Evolutionary conservation across 495 filamentous ascomycete species (phyloP).

Genomic region (Talaromyces borbonicus): DNA sequence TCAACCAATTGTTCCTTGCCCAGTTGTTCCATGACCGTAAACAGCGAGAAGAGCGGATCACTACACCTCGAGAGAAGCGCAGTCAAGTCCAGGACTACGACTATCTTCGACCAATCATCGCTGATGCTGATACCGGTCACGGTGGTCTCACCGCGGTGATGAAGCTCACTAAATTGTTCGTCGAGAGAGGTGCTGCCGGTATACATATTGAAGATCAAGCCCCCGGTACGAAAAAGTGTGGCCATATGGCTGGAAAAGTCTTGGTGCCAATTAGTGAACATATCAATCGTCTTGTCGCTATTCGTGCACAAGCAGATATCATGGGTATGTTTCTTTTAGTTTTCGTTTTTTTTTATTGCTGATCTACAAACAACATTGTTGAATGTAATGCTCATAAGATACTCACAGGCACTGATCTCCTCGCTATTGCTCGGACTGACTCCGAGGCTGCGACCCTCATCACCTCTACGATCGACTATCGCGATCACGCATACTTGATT

Average conservation of each 20-base stretch:
- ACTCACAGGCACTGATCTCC: slow-evolving; percentile 68
- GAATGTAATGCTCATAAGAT: too few relatives aligned
- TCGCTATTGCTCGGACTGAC: slow-evolving; percentile 89
- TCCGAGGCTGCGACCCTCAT: slow-evolving; percentile 97
- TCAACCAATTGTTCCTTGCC: slow-evolving; percentile 90
- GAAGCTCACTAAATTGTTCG: slow-evolving; percentile 97
- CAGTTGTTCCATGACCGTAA: slow-evolving; percentile 99
- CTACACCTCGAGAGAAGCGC: slow-evolving; percentile 63
- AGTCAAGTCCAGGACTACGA: slow-evolving; percentile 71
- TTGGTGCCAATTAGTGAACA: slow-evolving; percentile 95
- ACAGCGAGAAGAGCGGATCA: slow-evolving; percentile 88
- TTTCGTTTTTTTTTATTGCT: too few relatives aligned
- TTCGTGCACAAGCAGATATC: slow-evolving; percentile 95
- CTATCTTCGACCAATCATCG: slow-evolving; percentile 92
- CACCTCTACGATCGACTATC: slow-evolving; percentile 88
- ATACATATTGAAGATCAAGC: slow-evolving; percentile 99
- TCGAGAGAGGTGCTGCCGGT: slow-evolving; percentile 93
- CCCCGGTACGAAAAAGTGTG: slow-evolving; percentile 97
- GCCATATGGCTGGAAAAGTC: slow-evolving; percentile 99
- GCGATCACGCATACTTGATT: slow-evolving; percentile 89
- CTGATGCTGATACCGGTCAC: slow-evolving; percentile 95
- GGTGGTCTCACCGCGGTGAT: slow-evolving; percentile 95
- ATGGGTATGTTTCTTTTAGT: slow-evolving; percentile 86
- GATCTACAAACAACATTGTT: too few relatives aligned
- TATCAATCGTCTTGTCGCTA: slow-evolving; percentile 95